A percentile compares a stretch with the other conserved stretches of the same genome.
These are phyloP conservation scores for Colletotrichum filicis DNA, from an alignment of 2,329 filamentous ascomycete genomes.

Conservation along the genomic window DNA sequence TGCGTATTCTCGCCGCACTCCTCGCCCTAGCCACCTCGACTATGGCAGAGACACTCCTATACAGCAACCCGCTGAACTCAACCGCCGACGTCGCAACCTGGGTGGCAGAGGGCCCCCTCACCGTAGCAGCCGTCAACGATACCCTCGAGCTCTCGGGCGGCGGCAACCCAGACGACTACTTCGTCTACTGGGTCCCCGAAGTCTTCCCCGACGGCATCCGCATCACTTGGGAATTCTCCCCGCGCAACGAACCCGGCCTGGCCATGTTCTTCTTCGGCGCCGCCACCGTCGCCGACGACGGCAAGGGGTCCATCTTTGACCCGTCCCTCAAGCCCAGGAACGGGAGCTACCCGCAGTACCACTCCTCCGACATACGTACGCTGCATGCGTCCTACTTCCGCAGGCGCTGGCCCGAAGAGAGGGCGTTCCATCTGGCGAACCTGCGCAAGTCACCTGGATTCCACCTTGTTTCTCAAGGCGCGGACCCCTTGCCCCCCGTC, in stretches of 20 bases:
- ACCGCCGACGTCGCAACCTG: constrained; percentile 41
- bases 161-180: constrained; percentile 41
- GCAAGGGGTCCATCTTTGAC: constrained; percentile 41
- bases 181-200: constrained; percentile 46
- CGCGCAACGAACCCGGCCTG: constrained; percentile 43
- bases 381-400: constrained; percentile 39
- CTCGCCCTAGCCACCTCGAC: constrained; percentile 13
- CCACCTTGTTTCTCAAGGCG: constrained; percentile 41
- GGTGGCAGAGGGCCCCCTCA: constrained; percentile 44
- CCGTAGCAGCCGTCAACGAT: constrained; percentile 39
- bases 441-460: constrained; percentile 45
- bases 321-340: constrained; percentile 40
- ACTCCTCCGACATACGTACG: constrained; percentile 38
- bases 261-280: constrained; percentile 49
- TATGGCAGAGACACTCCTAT: constrained; percentile 41
- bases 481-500: constrained; percentile 43
- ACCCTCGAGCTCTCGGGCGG: constrained; percentile 43
- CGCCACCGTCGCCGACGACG: constrained; percentile 39
- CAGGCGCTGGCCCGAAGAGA: constrained; percentile 42
- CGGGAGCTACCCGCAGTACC: constrained; percentile 38
- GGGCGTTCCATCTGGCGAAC: constrained; percentile 43
- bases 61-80: constrained; percentile 44
- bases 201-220: constrained; percentile 45
- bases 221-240: constrained; percentile 46
- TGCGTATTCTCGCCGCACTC: not conserved